Base-by-base conservation (phyloP, 257 asterid genomes). In the Solanum sejunctum region DNA sequence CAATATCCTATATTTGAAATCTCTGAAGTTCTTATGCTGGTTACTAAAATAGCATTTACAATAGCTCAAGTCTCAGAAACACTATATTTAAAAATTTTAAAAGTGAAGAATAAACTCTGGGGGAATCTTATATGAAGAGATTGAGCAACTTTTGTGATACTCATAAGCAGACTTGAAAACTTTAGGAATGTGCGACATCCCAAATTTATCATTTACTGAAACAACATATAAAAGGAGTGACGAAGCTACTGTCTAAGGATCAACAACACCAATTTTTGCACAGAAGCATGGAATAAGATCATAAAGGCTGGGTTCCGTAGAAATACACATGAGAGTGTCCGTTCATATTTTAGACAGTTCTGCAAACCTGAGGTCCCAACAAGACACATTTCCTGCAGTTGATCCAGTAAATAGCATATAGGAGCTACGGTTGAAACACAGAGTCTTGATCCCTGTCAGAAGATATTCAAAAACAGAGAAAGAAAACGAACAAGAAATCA, bases 341-440 rank as follows among this genome's bases (percentile, higher is more conserved):
- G 41, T 49, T 75, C 60, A 75, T 0, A 15, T 47, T 49, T 75
- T 47, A 49, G 43, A 39, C 39, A 64, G 28, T 83, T 45, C 63
- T 16, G 87, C 87, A 67, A 90, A 94, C 99, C 98, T 93, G 67
- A 96, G 84, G 89, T 96, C 98, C 98, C 98, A 96, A 87, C 98
- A 93, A 85, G 94, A 93, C 86, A 91, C 95, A 85, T 90, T 85
- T 12, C 99, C 99, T 39, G 92, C 90, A 83, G 92, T 93, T 81
- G 97, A 92, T 90, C 98, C 98, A 71, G 98, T 89, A 86, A 95
- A 93, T 52, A 96, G 88, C 82, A 87, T 82, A 84, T 91, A 57
- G 66, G 98, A 93, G 88, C 89, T 84, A 84, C 97, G 93, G 86
- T 92, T 93, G 84, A 89, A 87, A 86, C 96, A 92, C 88, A 96